Evolutionary conservation across 441 rosid genomes (phyloP).

Genomic region (Corymbia calophylla): DNA sequence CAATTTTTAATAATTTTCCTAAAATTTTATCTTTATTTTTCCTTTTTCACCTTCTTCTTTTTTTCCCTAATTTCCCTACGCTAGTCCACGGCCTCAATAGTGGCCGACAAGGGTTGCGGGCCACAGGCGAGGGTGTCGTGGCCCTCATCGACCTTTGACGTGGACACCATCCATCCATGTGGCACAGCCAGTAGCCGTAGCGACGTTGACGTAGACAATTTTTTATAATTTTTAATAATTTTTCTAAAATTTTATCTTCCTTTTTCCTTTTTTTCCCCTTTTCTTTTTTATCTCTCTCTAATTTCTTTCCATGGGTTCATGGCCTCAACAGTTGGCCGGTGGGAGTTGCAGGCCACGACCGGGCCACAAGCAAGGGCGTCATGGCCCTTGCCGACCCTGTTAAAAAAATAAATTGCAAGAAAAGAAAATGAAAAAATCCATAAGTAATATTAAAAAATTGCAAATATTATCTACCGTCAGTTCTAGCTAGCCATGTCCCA

Average conservation of each 20-base stretch:
- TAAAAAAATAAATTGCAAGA: not conserved
- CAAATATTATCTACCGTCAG: accelerated
- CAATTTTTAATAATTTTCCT: accelerated
- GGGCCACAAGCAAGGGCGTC: accelerated
- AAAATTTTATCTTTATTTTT: not conserved
- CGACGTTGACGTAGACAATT: accelerated
- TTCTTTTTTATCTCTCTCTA: not conserved
- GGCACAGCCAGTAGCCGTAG: too few species aligned
- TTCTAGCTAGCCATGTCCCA: accelerated
- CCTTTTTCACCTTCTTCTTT: not conserved
- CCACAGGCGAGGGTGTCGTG: accelerated
- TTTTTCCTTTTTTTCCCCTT: not conserved
- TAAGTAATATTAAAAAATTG: not conserved
- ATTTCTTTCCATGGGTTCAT: accelerated
- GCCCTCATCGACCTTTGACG: accelerated
- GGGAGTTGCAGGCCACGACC: accelerated
- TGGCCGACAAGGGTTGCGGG: accelerated
- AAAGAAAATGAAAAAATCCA: not conserved
- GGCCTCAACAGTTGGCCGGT: accelerated
- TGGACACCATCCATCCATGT: too few species aligned
- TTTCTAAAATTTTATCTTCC: accelerated
- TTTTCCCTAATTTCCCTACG: not conserved
- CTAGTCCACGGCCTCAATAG: accelerated
- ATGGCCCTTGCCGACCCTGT: accelerated
- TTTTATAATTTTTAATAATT: accelerated